A percentile compares a stretch with the other conserved stretches of the same genome.
Conservation (phyloP, 2,329 filamentous ascomycete species). For the Colletotrichum noveboracense region DNA sequence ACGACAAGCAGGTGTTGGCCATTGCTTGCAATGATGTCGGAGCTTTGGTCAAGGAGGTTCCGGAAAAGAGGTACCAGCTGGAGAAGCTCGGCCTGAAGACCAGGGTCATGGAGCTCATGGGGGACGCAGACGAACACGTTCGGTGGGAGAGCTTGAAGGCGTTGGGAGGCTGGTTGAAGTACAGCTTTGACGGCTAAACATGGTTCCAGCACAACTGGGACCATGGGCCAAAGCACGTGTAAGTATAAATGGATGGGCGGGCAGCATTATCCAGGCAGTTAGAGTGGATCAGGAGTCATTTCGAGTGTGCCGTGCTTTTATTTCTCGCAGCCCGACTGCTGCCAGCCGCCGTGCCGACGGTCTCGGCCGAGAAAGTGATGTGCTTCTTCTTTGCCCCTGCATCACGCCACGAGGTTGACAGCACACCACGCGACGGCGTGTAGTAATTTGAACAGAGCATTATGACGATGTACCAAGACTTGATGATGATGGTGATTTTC, state of each 20-base stretch:
- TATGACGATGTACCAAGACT: background rate
- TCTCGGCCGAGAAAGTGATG: slow-evolving; percentile 1
- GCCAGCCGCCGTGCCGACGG: background rate
- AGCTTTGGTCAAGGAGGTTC: slow-evolving; percentile 86
- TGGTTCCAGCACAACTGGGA: background rate
- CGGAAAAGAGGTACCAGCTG: slow-evolving; percentile 79
- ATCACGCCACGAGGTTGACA: background rate
- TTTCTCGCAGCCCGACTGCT: background rate
- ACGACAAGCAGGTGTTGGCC: slow-evolving; percentile 86
- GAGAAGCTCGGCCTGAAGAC: slow-evolving; percentile 87
- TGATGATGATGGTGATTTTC: background rate
- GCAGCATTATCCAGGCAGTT: slow-evolving; percentile 19
- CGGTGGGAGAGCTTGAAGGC: slow-evolving; percentile 92
- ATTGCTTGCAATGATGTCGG: slow-evolving; percentile 94
- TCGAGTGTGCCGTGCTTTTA: background rate
- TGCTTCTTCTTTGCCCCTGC: background rate
- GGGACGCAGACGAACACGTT: slow-evolving; percentile 84
- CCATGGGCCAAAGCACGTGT: background rate
- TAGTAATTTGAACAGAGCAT: background rate
- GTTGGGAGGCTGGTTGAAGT: slow-evolving; percentile 71
- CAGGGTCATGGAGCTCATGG: slow-evolving; percentile 93
- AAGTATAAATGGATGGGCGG: slow-evolving; percentile 11
- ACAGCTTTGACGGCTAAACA: slow-evolving; percentile 56
- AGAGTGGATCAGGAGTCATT: slow-evolving; percentile 11
- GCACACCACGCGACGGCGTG: background rate